phyloP scores from a whole-genome alignment of 352 stramenopile genomes.

The Globisporangium spiculum region DNA sequence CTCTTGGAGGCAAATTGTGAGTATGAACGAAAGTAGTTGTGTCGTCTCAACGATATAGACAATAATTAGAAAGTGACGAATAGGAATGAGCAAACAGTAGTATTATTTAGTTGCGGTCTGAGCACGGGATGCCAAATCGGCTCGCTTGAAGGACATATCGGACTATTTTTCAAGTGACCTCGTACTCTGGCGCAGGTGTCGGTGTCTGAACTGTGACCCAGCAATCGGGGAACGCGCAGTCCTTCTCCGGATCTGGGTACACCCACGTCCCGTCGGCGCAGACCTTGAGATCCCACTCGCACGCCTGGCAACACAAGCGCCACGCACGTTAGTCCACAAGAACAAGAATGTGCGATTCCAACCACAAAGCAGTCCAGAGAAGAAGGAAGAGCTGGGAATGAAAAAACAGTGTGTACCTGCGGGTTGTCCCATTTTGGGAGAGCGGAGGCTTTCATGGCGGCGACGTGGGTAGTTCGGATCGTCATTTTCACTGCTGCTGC shows the following conservation, averaged over 20 bases:
- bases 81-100: too few species aligned
- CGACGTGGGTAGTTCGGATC: neutral
- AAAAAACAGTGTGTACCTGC: conserved; percentile 28
- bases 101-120: too few species aligned
- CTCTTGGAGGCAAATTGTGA: too few species aligned
- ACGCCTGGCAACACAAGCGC: conserved; percentile 27
- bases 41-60: too few species aligned
- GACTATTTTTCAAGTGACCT: neutral
- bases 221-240: conserved; percentile 55
- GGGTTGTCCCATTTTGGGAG: conserved; percentile 27
- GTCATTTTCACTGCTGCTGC: neutral
- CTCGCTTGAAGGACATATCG: too few species aligned
- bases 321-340: too few species aligned
- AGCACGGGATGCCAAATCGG: too few species aligned
- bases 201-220: conserved; percentile 23
- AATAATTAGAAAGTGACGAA: too few species aligned
- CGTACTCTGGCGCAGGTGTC: neutral
- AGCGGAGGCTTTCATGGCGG: conserved; percentile 4
- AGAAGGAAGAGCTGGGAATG: too few species aligned
- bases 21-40: too few species aligned
- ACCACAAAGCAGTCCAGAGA: too few species aligned
- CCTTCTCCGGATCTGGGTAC: conserved; percentile 37
- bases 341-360: neutral
- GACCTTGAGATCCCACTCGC: conserved; percentile 59
- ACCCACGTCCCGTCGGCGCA: conserved; percentile 69